Base-by-base conservation (phyloP, 768 basidiomycete species). In the Hypholoma sublateritium region DNA sequence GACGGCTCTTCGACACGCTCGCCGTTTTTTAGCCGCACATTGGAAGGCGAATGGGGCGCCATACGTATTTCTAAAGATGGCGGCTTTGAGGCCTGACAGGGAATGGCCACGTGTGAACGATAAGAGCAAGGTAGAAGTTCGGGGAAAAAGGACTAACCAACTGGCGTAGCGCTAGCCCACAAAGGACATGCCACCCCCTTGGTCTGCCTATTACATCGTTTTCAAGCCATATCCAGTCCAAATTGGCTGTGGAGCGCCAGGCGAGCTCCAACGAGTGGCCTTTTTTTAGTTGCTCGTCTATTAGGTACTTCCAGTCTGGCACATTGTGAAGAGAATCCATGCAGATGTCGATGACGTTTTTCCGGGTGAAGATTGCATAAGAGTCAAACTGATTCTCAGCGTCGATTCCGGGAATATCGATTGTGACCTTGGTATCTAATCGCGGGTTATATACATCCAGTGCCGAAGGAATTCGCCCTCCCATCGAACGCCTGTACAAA, bases 151-250 rank as follows among this genome's bases (percentile, higher is more conserved):
- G 16, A 70, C 78, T 59, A 66, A 88, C 94, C 77, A 56, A 19
- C 28, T 89, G 84, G 59, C 78, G 78, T 60, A 91, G 76, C 9
- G 89, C 85, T 39, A 95, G 62, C 32, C 93, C 93, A 59, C 82
- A 89, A 9, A 96, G 69, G 2, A 93, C 83, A 1, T 82, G 80
- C 89, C 90, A 94, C 22, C 80, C 77, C 45, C 94, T 78, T 19
- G 70, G 62, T 49, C 80, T 74, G 9, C 85, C 89, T 34, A 82
- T 76, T 0, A 88, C 75, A 61, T 90, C 88, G 22, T 80, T 74
- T n/a, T 85, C 79, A 36, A 86, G 77, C 81, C 88, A 88, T 24
- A 95, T 76, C 95, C 95, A 98, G 65, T 98, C 95, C 46, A 98
- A 68, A 58, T 83, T 81, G 2, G 85, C 84, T 19, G 79, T 84